Base-by-base conservation (phyloP, 306 rosid genomes). In the Cicer yamashitae region DNA sequence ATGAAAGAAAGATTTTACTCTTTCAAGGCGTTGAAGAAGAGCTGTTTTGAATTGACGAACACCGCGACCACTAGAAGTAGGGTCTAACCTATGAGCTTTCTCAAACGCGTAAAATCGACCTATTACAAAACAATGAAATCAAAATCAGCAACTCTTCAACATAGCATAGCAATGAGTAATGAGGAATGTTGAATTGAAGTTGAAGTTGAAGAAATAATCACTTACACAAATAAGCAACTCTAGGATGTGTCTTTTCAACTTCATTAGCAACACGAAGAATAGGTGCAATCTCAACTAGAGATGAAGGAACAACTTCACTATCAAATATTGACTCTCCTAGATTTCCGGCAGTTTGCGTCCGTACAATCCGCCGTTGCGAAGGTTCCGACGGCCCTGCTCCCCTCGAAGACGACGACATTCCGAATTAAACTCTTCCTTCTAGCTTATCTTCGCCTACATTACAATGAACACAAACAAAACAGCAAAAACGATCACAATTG, bases 21-120 rank as follows among this genome's bases (percentile, higher is more conserved):
- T 84, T 86, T 91, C 98, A 64, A 94, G 99, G 18, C 99, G 91
- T 37, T 92, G 99, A 86, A 94, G 97, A 67, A 94, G 96, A 7
- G 97, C 96, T 8, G 99, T 94, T 82, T 94, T 94, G 87, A 94
- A 94, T 81, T 94, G 99, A 9, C 99, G 94, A 71, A 94, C 99
- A 74, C 99, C 99, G 53, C 99, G 97, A 60, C 99, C 99, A n/a
- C 93, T 94, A 20, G 99, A 94, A 58, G 88, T 90, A 20, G 99
- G 99, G 67, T 94, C 99, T 90, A 94, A 82, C 86, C 88, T 94
- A 76, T 92, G 99, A 64, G 99, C 99, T 84, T 94, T 90, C 93
- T 92, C 99, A 41, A 94, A 94, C 11, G 99, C 99, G 80, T 94
- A 94, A 88, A 94, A 94, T 10, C 97, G 99, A 70, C 99, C 99